Percentiles rank a stretch among this genome's conserved stretches.
phyloP scores from a whole-genome alignment of 345 rosid species.

The Dovyalis caffra region DNA sequence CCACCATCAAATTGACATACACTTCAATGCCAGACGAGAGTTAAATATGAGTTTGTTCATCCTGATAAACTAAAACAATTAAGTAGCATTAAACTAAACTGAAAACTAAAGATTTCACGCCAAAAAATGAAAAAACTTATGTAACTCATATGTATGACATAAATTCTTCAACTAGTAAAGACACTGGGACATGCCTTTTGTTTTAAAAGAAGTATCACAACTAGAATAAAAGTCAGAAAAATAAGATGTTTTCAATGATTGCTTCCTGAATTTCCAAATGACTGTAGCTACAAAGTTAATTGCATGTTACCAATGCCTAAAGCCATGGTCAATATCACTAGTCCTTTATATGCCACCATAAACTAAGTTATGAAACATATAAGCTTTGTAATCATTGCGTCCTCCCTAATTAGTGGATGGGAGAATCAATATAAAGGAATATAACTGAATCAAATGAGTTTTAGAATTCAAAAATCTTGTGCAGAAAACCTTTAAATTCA shows the following conservation, averaged over 20 bases:
- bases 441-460: not conserved
- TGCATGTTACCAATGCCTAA: not conserved
- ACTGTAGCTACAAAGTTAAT: not conserved
- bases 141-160: not conserved
- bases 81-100: not conserved
- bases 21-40: not conserved
- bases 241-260: not conserved
- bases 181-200: not conserved
- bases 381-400: not conserved
- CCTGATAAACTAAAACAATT: not conserved
- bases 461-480: constrained; percentile 7
- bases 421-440: constrained; percentile 6
- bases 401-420: not conserved
- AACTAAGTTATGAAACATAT: not conserved
- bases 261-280: not conserved
- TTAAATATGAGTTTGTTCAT: not conserved
- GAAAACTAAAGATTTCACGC: not conserved
- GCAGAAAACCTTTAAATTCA: constrained; percentile 55
- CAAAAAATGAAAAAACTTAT: not conserved
- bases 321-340: not conserved
- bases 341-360: not conserved
- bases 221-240: not conserved
- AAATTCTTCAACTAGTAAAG: not conserved
- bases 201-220: not conserved
- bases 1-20: constrained; percentile 1